Evolutionary conservation across 2,329 filamentous ascomycete species (phyloP).

Genomic region (Leptographium radiaticola): DNA sequence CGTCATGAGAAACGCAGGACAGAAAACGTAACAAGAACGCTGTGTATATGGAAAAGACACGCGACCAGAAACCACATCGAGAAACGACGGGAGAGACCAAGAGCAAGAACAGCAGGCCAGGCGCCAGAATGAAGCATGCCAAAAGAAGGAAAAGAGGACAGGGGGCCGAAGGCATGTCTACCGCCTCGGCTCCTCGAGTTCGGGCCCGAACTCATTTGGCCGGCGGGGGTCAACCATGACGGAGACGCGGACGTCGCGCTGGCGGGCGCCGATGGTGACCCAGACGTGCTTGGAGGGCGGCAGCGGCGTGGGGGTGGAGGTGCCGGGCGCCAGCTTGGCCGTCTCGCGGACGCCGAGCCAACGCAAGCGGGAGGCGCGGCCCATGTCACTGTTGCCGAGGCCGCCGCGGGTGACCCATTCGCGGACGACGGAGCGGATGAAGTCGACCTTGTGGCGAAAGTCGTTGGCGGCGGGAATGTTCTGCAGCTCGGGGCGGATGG

Average conservation of each 20-base stretch:
- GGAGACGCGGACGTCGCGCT: constrained; percentile 42
- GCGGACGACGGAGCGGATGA: constrained; percentile 52
- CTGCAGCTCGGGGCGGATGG: constrained; percentile 47
- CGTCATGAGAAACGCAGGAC: background rate
- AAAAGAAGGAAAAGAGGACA: background rate
- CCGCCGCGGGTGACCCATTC: constrained; percentile 62
- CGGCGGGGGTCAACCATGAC: constrained; percentile 41
- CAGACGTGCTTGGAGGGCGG: constrained; percentile 47
- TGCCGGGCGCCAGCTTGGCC: constrained; percentile 18
- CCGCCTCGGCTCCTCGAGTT: constrained; percentile 34
- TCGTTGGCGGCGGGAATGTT: constrained; percentile 59
- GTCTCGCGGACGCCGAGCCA: constrained; percentile 48
- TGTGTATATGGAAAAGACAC: background rate
- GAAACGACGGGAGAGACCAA: background rate
- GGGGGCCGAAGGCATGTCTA: background rate
- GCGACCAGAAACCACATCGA: background rate
- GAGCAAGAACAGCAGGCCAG: background rate
- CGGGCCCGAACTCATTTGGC: constrained; percentile 39
- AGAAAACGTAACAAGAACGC: background rate
- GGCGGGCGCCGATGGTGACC: constrained; percentile 53
- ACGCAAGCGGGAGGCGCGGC: constrained; percentile 36
- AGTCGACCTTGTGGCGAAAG: constrained; percentile 60
- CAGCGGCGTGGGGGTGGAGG: constrained; percentile 16
- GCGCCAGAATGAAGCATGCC: background rate
- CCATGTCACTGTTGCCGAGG: constrained; percentile 53